Evolutionary conservation across 768 basidiomycete species (phyloP).

Genomic region (Tulasnella sp.): DNA sequence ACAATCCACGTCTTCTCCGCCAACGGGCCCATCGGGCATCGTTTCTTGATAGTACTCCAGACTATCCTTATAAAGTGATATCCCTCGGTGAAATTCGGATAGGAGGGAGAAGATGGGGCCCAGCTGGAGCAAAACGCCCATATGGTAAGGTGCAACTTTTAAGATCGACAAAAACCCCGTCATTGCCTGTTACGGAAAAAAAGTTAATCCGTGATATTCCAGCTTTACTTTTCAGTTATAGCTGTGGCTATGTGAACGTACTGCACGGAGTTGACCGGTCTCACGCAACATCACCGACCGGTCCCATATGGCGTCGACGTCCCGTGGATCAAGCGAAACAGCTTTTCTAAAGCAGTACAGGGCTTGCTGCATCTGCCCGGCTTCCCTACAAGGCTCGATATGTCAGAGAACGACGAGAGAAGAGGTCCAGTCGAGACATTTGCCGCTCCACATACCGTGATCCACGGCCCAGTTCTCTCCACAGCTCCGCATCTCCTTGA

Average conservation of each 20-base stretch:
- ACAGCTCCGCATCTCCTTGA: conserved; percentile 72
- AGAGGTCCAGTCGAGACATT: not conserved
- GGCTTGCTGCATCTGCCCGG: conserved; percentile 75
- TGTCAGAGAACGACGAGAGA: not conserved
- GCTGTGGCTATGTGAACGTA: conserved; percentile 30
- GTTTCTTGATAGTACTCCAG: conserved; percentile 55
- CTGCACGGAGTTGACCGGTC: conserved; percentile 60
- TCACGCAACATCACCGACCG: conserved; percentile 73
- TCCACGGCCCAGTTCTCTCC: conserved; percentile 70
- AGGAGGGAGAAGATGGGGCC: conserved; percentile 69
- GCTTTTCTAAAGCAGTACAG: conserved; percentile 87
- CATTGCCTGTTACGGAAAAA: conserved; percentile 39
- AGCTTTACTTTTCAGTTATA: not conserved
- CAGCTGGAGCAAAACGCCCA: conserved; percentile 69
- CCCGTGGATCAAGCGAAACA: conserved; percentile 65
- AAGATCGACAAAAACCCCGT: conserved; percentile 63
- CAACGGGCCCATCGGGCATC: conserved; percentile 39
- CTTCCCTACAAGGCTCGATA: conserved; percentile 37
- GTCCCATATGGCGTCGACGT: conserved; percentile 85
- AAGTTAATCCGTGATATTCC: not conserved
- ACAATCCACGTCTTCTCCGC: conserved; percentile 43
- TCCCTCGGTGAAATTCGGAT: conserved; percentile 56
- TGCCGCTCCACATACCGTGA: conserved; percentile 47
- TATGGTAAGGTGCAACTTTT: conserved; percentile 68
- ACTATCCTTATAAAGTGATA: conserved; percentile 60